These are phyloP conservation scores for Agrostemma githago DNA, from an alignment of 148 eudicot genomes.

Conservation along the genomic window DNA sequence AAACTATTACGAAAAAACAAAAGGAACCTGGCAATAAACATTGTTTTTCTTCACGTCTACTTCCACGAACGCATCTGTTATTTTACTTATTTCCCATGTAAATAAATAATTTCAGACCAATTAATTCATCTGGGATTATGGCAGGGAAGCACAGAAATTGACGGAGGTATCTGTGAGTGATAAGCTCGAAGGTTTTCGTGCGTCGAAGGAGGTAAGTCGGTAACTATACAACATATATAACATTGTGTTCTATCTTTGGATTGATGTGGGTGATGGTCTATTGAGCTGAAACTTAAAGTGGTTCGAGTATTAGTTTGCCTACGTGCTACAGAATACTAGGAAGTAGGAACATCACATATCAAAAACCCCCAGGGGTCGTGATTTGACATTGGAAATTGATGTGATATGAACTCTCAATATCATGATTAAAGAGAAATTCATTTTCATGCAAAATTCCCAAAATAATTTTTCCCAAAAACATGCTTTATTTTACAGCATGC, in stretches of 20 bases:
- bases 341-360: background rate
- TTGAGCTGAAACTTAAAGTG: background rate
- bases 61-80: background rate
- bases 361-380: background rate
- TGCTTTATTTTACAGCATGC: too few species aligned
- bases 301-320: background rate
- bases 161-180: conserved; percentile 94
- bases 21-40: background rate
- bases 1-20: background rate
- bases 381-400: background rate
- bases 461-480: too few species aligned
- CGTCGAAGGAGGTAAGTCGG: conserved; percentile 96
- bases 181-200: conserved; percentile 91
- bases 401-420: background rate
- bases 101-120: too few species aligned
- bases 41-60: background rate
- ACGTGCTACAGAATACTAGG: background rate
- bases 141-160: conserved; percentile 57
- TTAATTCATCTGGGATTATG: conserved; percentile 14
- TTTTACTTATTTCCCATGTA: background rate
- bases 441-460: too few species aligned
- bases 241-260: background rate
- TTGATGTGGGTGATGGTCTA: background rate
- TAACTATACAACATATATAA: conserved; percentile 18
- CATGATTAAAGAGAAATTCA: background rate